Conservation (phyloP, 805 yeast species). For the Starmerella sirachaensis region DNA sequence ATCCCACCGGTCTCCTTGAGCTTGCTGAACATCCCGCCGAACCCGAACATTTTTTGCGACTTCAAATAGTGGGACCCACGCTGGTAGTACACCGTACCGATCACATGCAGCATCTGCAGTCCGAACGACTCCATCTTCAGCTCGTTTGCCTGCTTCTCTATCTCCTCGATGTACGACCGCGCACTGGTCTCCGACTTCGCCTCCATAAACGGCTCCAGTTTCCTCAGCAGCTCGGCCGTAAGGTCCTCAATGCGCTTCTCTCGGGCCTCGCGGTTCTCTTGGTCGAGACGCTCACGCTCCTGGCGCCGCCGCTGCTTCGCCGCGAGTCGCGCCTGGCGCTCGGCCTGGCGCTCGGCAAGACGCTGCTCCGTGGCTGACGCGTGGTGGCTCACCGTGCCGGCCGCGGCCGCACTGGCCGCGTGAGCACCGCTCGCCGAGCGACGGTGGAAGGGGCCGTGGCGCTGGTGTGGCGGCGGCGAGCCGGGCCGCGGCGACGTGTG, state of each 20-base stretch:
- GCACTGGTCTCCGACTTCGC: constrained; percentile 50
- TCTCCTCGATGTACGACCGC: constrained; percentile 48
- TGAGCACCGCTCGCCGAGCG: not conserved
- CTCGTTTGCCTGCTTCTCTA: constrained; percentile 74
- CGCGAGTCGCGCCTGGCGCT: constrained; percentile 25
- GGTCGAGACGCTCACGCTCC: constrained; percentile 32
- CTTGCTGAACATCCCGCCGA: constrained; percentile 69
- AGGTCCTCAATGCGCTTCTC: constrained; percentile 38
- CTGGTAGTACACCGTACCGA: constrained; percentile 65
- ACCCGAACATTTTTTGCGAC: constrained; percentile 73
- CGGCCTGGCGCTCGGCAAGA: not conserved
- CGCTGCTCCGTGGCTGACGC: no score
- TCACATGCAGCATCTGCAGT: constrained; percentile 61
- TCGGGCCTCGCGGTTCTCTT: constrained; percentile 30
- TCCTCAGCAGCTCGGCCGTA: constrained; percentile 65
- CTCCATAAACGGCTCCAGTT: constrained; percentile 53
- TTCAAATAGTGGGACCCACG: constrained; percentile 65
- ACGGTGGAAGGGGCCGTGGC: not conserved
- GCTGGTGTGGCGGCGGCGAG: constrained; percentile 3
- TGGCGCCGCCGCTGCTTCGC: constrained; percentile 26
- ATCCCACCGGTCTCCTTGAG: constrained; percentile 75
- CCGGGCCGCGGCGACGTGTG: not conserved
- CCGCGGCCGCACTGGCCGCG: not conserved
- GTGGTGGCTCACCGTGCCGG: not conserved
- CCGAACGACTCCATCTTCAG: constrained; percentile 94